Evolutionary conservation across 768 basidiomycete species (phyloP).

Genomic region (Lactarius deliciosus): DNA sequence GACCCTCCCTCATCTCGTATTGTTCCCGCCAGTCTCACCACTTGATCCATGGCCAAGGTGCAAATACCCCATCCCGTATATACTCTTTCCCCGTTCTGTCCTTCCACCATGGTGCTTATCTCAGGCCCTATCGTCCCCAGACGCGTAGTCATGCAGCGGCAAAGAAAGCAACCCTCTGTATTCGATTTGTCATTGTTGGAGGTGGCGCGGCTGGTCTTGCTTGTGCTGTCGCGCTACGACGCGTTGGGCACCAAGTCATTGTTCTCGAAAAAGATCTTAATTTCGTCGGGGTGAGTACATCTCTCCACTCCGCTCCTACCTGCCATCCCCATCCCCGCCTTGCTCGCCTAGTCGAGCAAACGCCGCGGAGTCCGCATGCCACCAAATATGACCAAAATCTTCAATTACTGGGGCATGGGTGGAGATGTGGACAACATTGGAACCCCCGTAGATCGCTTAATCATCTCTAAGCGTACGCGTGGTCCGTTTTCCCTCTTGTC

Average conservation of each 20-base stretch:
- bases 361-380: conserved; percentile 36
- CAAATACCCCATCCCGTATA: conserved; percentile 19
- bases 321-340: background rate
- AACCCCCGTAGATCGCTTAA: conserved; percentile 29
- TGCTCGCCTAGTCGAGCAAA: conserved; percentile 13
- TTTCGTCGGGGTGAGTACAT: conserved; percentile 34
- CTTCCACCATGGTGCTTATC: background rate
- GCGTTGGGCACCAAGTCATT: conserved; percentile 40
- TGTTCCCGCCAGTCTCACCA: background rate
- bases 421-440: conserved; percentile 32
- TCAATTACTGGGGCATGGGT: conserved; percentile 40
- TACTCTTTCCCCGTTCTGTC: background rate
- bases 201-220: conserved; percentile 40
- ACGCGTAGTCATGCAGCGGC: conserved; percentile 18
- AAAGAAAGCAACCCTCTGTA: conserved; percentile 28
- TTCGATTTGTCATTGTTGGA: conserved; percentile 39
- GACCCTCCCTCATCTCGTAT: background rate
- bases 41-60: conserved; percentile 7
- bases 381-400: conserved; percentile 41
- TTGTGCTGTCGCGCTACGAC: conserved; percentile 37
- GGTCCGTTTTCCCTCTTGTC: background rate
- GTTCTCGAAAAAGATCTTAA: conserved; percentile 36
- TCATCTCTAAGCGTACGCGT: conserved; percentile 33
- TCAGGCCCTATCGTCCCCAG: background rate
- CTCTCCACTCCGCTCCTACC: background rate